Evolutionary conservation across 139 green algal species (phyloP).

Genomic region (Chlorella sorokiniana): DNA sequence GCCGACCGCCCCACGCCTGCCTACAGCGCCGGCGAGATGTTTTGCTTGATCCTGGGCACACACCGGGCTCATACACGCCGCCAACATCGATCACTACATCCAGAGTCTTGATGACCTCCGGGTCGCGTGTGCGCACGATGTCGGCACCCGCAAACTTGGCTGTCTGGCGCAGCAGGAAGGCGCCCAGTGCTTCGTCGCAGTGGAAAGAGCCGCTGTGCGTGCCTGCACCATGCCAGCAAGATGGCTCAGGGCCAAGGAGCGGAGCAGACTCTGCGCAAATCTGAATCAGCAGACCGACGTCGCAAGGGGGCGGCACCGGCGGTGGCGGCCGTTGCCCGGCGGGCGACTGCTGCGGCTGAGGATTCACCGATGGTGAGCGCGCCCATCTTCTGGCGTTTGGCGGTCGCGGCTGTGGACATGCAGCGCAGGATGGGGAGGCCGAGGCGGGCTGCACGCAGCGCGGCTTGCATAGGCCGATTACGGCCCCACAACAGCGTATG

Average conservation of each 20-base stretch:
- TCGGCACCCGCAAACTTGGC: constrained; percentile 58
- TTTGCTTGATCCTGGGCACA: too few species aligned
- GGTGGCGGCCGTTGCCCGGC: too few species aligned
- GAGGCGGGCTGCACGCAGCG: not conserved
- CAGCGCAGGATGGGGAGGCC: not conserved
- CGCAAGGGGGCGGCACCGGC: too few species aligned
- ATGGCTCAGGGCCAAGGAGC: too few species aligned
- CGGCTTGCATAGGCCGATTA: not conserved
- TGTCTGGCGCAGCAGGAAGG: constrained; percentile 82
- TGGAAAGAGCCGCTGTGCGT: constrained; percentile 96
- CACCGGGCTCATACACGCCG: constrained; percentile 79
- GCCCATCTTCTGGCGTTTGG: not conserved
- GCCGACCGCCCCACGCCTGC: too few species aligned
- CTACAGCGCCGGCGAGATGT: too few species aligned
- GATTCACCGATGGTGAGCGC: constrained; percentile 1
- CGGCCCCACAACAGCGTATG: too few species aligned
- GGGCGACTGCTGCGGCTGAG: too few species aligned
- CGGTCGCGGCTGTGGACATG: constrained; percentile 8
- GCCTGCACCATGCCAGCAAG: constrained; percentile 30
- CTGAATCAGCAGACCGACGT: too few species aligned
- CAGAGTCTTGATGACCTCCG: constrained; percentile 72
- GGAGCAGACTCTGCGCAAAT: not conserved
- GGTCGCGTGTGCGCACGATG: constrained; percentile 79
- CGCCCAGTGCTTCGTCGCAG: constrained; percentile 97
- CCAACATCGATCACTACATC: constrained; percentile 95